Base-by-base conservation (phyloP, 805 yeast genomes). In the Nematodospora valgi region DNA sequence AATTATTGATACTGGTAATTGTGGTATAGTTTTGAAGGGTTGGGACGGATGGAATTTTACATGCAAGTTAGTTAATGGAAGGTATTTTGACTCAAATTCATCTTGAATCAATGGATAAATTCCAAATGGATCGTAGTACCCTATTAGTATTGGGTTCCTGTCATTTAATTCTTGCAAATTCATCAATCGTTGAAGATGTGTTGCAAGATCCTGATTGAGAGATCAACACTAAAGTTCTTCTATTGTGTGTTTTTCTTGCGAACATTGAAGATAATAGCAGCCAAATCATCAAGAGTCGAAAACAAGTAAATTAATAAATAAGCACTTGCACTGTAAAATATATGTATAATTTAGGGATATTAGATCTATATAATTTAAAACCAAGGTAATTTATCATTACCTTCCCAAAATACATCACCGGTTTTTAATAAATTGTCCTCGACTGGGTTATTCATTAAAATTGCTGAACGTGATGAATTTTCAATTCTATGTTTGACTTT, bases 111-210 rank as follows among this genome's bases (percentile, higher is more conserved):
- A 51, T 3, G 72, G 66, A 46, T 67, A 76, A 1, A 80, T 71
- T 18, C 73, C 69, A 49, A 81, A 82, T 1, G 95, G 95, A 45
- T 86, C 95, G 50, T 80, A 83, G 54, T 74, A 84, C 4, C 86
- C 84, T 12, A 82, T 59, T 12, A 49, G 43, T 8, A 63, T 43
- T 11, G 59, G 58, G 24, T 39, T 37, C 10, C 25, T 27, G 9
- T 25, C 31, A 18, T 23, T 27, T 23, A 34, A 30, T 13, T 34
- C 27, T 23, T 34, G 36, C 20, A 34, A 17, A n/a, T 38, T 37
- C 38, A 38, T 38, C 13, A 12, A 32, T 4, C 4, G 18, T 11
- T 7, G 21, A 7, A 28, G 13, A 30, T n/a, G 26, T n/a, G n/a
- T n/a, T n/a, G n/a, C n/a, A n/a, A n/a, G n/a, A n/a, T n/a, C n/a